Evolutionary conservation across 208 protist species (phyloP).

Genomic region (Trypanosoma cruzi): DNA sequence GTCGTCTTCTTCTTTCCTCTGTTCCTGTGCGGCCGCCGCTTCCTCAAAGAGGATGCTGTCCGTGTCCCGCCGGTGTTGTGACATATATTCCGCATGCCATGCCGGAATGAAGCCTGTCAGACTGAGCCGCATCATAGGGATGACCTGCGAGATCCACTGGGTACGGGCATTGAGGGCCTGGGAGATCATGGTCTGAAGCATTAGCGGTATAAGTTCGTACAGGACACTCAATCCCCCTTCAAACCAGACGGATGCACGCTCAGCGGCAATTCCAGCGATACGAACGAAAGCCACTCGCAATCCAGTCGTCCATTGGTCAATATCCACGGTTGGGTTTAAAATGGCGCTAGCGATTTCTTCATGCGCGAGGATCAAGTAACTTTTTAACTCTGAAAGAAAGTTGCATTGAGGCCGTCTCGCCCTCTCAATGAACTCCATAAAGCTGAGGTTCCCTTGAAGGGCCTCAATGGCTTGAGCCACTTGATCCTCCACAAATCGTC

Average conservation of each 20-base stretch:
- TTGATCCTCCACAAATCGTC: not conserved
- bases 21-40: not conserved
- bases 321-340: not conserved
- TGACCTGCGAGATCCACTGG: no score
- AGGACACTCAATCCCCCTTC: conserved; percentile 10
- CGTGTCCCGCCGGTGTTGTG: conserved; percentile 18
- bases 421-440: conserved; percentile 10
- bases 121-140: not conserved
- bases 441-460: not conserved
- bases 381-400: conserved; percentile 12
- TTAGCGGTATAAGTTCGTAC: not conserved
- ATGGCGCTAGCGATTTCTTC: conserved; percentile 21
- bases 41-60: conserved; percentile 22
- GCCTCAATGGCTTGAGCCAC: not conserved
- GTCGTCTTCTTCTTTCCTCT: conserved; percentile 15
- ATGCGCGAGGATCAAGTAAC: conserved; percentile 3
- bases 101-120: not conserved
- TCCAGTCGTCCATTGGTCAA: conserved; percentile 31
- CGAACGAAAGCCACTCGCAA: conserved; percentile 33
- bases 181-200: conserved; percentile 20
- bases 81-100: conserved; percentile 8
- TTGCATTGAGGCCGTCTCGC: conserved; percentile 1
- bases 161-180: not conserved
- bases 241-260: conserved; percentile 43
- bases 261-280: conserved; percentile 30